A percentile compares a stretch with the other conserved stretches of the same genome.
Conservation (phyloP, 2,329 filamentous ascomycete genomes). For the Colletotrichum nymphaeae region DNA sequence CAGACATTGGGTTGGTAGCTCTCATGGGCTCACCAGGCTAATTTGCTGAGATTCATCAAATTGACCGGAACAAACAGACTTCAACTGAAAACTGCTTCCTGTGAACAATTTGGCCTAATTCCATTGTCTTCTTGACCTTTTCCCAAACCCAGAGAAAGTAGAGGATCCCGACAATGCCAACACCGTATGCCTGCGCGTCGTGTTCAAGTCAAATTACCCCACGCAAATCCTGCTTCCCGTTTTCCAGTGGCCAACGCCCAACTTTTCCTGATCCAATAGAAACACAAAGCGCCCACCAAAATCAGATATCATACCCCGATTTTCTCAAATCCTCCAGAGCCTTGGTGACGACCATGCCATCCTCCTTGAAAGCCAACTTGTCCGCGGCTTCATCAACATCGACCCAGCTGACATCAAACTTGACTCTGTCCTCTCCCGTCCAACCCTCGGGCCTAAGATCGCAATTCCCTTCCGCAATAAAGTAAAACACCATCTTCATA, state of each 20-base stretch:
- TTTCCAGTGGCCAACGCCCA: not conserved
- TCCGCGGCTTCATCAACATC: constrained; percentile 37
- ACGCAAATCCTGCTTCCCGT: not conserved
- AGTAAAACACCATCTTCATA: constrained; percentile 55
- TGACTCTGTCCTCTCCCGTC: constrained; percentile 37
- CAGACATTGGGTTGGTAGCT: not conserved
- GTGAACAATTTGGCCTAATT: not conserved
- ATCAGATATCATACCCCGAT: constrained; percentile 41
- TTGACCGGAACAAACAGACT: not conserved
- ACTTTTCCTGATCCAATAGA: not conserved
- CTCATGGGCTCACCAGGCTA: not conserved
- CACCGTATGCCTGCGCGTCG: not conserved
- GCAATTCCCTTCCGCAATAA: constrained; percentile 48
- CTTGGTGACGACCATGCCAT: constrained; percentile 42
- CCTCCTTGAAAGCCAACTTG: constrained; percentile 39
- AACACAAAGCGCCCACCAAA: not conserved
- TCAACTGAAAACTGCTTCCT: not conserved
- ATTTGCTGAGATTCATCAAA: too few species aligned
- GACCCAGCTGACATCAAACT: constrained; percentile 45
- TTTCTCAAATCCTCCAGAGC: constrained; percentile 41
- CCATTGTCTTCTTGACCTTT: too few species aligned
- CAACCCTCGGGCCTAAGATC: constrained; percentile 28
- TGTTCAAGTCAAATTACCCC: not conserved
- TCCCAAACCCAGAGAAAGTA: not conserved
- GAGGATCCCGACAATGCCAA: not conserved